phyloP scores from a whole-genome alignment of 1,284 basidiomycete species.

The Trichosporon sp. region DNA sequence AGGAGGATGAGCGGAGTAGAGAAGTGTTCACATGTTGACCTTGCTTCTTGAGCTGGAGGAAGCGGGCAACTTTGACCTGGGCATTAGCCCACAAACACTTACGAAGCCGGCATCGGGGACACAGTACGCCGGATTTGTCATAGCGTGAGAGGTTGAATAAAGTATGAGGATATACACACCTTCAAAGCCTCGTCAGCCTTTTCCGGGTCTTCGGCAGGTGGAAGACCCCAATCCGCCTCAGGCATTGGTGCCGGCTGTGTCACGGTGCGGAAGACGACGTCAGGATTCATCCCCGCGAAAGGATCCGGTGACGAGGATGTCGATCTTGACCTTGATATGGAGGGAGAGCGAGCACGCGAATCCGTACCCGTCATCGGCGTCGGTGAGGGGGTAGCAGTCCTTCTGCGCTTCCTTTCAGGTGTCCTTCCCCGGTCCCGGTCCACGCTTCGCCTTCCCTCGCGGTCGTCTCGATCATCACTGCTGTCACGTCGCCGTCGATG shows the following conservation, averaged over 20 bases:
- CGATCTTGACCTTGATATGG: conserved; percentile 2
- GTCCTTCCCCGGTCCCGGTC: not conserved
- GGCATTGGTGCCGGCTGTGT: conserved; percentile 57
- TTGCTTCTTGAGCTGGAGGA: conserved; percentile 70
- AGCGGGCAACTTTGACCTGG: conserved; percentile 77
- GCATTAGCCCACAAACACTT: not conserved
- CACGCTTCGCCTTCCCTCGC: not conserved
- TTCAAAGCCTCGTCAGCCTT: conserved; percentile 66
- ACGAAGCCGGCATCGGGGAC: no score
- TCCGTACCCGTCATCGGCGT: not conserved
- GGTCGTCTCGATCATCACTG: not conserved
- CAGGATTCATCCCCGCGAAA: conserved; percentile 1
- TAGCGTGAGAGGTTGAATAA: no score
- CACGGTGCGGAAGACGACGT: not conserved
- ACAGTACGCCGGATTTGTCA: no score
- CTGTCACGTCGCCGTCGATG: not conserved
- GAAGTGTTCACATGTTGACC: conserved; percentile 89
- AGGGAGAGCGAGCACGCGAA: not conserved
- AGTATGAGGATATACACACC: conserved; percentile 57
- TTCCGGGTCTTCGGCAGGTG: conserved; percentile 61
- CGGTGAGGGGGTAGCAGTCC: not conserved
- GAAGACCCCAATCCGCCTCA: conserved; percentile 76
- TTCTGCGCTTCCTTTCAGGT: not conserved
- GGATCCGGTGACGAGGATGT: conserved; percentile 8
- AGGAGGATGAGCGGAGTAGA: conserved; percentile 82